phyloP scores from a whole-genome alignment of 2,329 filamentous ascomycete genomes.

The Sporothrix curviconia region DNA sequence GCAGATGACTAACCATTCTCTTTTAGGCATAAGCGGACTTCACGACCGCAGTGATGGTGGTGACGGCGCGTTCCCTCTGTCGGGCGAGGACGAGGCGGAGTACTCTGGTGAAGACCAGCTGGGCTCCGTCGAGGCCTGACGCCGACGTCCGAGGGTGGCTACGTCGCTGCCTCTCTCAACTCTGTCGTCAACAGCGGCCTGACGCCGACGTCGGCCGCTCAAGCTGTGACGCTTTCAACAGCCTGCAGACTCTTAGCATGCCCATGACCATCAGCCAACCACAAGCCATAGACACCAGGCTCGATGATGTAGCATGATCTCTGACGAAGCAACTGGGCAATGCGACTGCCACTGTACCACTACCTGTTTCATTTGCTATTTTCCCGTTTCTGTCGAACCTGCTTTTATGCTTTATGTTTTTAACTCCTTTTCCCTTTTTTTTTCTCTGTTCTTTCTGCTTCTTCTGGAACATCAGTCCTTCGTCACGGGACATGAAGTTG shows the following conservation, averaged over 20 bases:
- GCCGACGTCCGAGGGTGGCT: conserved; percentile 62
- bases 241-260: conserved; percentile 56
- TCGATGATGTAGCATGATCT: conserved; percentile 33
- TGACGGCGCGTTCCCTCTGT: conserved; percentile 54
- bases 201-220: conserved; percentile 20
- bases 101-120: conserved; percentile 77
- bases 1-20: conserved; percentile 26
- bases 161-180: conserved; percentile 48
- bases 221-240: conserved; percentile 42
- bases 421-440: conserved; percentile 8
- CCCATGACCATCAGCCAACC: conserved; percentile 57
- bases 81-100: conserved; percentile 82
- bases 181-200: conserved; percentile 31
- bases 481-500: conserved; percentile 16
- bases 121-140: conserved; percentile 71
- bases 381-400: conserved; percentile 16
- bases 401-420: conserved; percentile 14
- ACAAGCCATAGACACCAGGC: conserved; percentile 32
- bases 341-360: conserved; percentile 10
- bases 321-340: background rate
- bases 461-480: conserved; percentile 10
- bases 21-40: conserved; percentile 75
- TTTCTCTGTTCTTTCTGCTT: conserved; percentile 14
- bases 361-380: conserved; percentile 9
- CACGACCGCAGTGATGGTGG: conserved; percentile 59